These are phyloP conservation scores for Ophiostoma australiae DNA, from an alignment of 2,329 filamentous ascomycete genomes.

Conservation along the genomic window DNA sequence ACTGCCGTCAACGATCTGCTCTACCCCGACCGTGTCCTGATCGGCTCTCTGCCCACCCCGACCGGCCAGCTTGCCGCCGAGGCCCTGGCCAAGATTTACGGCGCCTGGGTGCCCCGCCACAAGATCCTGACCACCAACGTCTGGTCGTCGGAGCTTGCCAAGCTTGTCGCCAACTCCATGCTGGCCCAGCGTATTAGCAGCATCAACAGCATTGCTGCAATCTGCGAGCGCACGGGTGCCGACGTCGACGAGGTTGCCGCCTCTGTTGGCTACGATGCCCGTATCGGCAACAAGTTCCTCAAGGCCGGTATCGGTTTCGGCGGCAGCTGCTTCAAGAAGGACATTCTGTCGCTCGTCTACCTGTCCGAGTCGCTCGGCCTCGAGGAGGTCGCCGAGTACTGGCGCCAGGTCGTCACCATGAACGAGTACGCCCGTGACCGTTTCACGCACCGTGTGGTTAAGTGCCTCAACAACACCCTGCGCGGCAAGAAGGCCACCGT, in stretches of 20 bases:
- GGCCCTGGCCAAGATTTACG: slow-evolving; percentile 61
- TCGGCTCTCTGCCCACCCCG: slow-evolving; percentile 61
- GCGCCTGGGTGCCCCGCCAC: slow-evolving; percentile 61
- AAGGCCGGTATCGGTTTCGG: slow-evolving; percentile 74
- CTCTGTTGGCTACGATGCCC: slow-evolving; percentile 62
- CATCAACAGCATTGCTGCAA: slow-evolving; percentile 75
- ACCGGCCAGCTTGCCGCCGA: slow-evolving; percentile 58
- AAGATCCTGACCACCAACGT: slow-evolving; percentile 68
- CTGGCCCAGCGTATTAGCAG: slow-evolving; percentile 74
- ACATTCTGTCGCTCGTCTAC: slow-evolving; percentile 68
- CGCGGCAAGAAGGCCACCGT: slow-evolving; percentile 66
- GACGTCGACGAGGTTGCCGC: slow-evolving; percentile 68
- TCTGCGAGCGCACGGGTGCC: slow-evolving; percentile 71
- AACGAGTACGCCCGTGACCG: slow-evolving; percentile 70
- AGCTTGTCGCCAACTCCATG: slow-evolving; percentile 75
- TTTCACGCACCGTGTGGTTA: slow-evolving; percentile 62
- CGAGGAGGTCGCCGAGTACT: slow-evolving; percentile 69
- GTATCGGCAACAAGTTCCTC: slow-evolving; percentile 69
- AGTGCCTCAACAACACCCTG: slow-evolving; percentile 61
- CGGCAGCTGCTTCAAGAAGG: slow-evolving; percentile 77
- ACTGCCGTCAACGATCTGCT: slow-evolving; percentile 69
- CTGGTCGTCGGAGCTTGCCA: slow-evolving; percentile 73
- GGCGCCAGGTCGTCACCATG: slow-evolving; percentile 67
- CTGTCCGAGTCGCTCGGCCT: slow-evolving; percentile 65
- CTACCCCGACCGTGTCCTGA: slow-evolving; percentile 67